Base-by-base conservation (phyloP, 768 basidiomycete genomes). In the Panaeolus papilionaceus region DNA sequence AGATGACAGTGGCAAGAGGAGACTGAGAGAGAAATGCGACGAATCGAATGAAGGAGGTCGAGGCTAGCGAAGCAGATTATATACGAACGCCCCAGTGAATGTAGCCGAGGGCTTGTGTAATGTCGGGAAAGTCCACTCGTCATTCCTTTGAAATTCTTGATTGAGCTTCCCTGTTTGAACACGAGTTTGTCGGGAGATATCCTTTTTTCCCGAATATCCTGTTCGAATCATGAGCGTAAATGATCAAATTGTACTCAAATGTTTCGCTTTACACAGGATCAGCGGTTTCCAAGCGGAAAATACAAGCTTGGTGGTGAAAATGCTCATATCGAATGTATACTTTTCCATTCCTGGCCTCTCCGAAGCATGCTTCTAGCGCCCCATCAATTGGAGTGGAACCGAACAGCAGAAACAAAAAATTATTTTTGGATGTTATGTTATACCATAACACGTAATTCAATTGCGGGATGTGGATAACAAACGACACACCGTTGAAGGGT, bases 161-260 rank as follows among this genome's bases (percentile, higher is more conserved):
- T 51, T 58, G 54, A 1, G 54, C 54, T 58, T 58, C 54, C 54
- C 54, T 58, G 54, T 58, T 58, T 33, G 54, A 33, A 58, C 54
- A 58, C 26, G 33, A 33, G 54, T 33, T 58, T 58, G 54, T 58
- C 26, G 14, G n/a, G 6, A 16, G 26, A 33, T 58, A 58, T 16
- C 54, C 54, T 28, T 58, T 58, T 7, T 6, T 6, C 28, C 10
- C 54, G 20, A 12, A 28, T 28, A 33, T 7, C 14, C 10, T 58
- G 54, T 33, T 58, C 47, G 1, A 51, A 51, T 51, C n/a, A 51
- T 18, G 47, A 2, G 23, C 2, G 20, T 33, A 58, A 58, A 18
- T 37, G 54, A 58, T 28, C 14, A 37, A 58, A 33, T 58, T 23
- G 16, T 28, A 16, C 28, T 16, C 28, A 37, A 58, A 58, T 28